These are phyloP conservation scores for Diaporthe ilicicola DNA, from an alignment of 2,329 filamentous ascomycete species.

Conservation along the genomic window DNA sequence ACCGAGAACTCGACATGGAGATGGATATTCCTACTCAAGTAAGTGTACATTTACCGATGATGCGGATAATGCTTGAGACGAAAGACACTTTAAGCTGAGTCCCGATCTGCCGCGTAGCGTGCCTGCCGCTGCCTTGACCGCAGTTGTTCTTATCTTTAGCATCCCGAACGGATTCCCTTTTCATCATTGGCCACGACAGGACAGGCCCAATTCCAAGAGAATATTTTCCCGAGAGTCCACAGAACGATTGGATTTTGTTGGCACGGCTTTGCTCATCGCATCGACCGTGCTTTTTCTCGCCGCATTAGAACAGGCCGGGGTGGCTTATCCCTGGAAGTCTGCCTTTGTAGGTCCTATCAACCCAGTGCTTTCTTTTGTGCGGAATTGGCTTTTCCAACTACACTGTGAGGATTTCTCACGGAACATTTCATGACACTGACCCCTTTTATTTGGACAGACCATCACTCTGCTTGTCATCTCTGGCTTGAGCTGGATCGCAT, in stretches of 20 bases:
- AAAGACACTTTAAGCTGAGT: no score
- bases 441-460: no score
- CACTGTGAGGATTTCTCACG: no score
- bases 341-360: no score
- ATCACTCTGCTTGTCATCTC: background rate
- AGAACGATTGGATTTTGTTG: background rate
- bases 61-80: no score
- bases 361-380: no score
- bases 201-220: background rate
- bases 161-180: background rate
- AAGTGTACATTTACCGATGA: no score
- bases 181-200: background rate
- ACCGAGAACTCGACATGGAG: constrained; percentile 32
- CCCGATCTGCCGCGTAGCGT: no score
- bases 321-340: background rate
- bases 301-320: background rate
- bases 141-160: background rate
- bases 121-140: background rate
- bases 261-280: background rate
- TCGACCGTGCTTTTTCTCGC: background rate
- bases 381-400: no score
- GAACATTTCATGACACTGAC: no score
- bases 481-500: background rate
- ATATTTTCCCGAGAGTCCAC: no score
- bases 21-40: constrained; percentile 40